phyloP scores from a whole-genome alignment of 495 filamentous ascomycete species.

The Penicillium lividum region DNA sequence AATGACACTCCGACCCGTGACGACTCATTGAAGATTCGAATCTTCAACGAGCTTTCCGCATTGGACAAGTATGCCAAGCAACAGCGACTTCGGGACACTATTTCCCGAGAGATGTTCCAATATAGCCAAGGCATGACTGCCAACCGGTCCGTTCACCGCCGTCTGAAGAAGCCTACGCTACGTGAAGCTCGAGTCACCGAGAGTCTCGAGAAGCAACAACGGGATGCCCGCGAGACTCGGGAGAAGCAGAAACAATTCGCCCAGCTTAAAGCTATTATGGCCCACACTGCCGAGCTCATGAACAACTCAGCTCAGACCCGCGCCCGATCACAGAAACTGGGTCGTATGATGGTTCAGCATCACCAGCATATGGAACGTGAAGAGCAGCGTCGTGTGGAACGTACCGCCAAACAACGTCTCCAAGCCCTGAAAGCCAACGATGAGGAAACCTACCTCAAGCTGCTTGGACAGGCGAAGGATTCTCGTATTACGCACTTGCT shows the following conservation, averaged over 20 bases:
- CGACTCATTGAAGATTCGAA: constrained; percentile 82
- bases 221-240: constrained; percentile 86
- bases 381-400: constrained; percentile 94
- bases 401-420: constrained; percentile 98
- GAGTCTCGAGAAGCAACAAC: constrained; percentile 97
- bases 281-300: constrained; percentile 66
- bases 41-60: constrained; percentile 89
- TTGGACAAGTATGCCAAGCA: constrained; percentile 83
- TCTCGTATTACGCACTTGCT: constrained; percentile 97
- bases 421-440: constrained; percentile 98
- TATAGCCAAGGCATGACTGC: constrained; percentile 95
- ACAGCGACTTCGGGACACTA: constrained; percentile 75
- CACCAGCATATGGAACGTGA: constrained; percentile 98
- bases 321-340: constrained; percentile 76
- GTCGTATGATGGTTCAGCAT: constrained; percentile 79
- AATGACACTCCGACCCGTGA: constrained; percentile 70
- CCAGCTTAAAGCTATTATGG: constrained; percentile 73
- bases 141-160: constrained; percentile 82
- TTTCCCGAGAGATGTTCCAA: constrained; percentile 85
- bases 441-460: constrained; percentile 95
- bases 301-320: constrained; percentile 55
- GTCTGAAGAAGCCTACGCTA: constrained; percentile 94
- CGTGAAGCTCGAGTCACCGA: constrained; percentile 97
- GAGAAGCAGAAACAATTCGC: constrained; percentile 97
- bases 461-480: constrained; percentile 97